Base-by-base conservation (phyloP, 441 rosid species). In the Adansonia grandidieri region DNA sequence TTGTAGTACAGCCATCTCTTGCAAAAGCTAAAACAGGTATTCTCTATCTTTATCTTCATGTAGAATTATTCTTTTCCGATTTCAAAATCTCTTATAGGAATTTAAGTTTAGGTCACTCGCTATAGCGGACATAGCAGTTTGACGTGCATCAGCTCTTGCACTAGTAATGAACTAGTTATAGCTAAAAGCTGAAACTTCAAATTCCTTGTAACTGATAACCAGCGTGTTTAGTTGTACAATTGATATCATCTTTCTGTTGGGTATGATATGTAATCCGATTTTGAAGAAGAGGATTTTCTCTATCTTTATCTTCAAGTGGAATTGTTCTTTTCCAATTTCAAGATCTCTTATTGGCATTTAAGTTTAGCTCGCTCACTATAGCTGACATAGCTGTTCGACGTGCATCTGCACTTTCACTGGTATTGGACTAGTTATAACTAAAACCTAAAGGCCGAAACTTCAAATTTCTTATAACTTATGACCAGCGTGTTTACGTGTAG, bases 1-100 rank as follows among this genome's bases (percentile, higher is more conserved):
- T 78, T 32, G 80, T 78, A n/a, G 71, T 78, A 17, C 80, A 78
- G 75, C 80, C 80, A 60, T 71, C 80, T 48, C 80, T 15, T 28
- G 9, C 80, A 71, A 78, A 78, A 61, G 44, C 76, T 60, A 78
- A 70, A 61, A 60, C 80, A 70, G 80, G 80, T 78, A 60, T 50
- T 32, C 54, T 57, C 50, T 65, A 47, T 72, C 51, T 69, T 74
- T 53, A 20, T 68, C 67, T 44, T 57, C 20, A 15, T 40, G 32
- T 61, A 20, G 3, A 58, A 10, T 20, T 15, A n/a, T 2, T 64
- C 45, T 32, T 64, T 1, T 56, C 22, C 24, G 32, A 40, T 53
- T 74, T 71, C 54, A 10, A 61, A 2, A 24, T 9, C 15, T 24
- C 73, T 42, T 17, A 69, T 14, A 24, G 2, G 5, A 9, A 63